These are phyloP conservation scores for Nakaseomyces nivariensis DNA, from an alignment of 1,139 yeast species.

Conservation along the genomic window DNA sequence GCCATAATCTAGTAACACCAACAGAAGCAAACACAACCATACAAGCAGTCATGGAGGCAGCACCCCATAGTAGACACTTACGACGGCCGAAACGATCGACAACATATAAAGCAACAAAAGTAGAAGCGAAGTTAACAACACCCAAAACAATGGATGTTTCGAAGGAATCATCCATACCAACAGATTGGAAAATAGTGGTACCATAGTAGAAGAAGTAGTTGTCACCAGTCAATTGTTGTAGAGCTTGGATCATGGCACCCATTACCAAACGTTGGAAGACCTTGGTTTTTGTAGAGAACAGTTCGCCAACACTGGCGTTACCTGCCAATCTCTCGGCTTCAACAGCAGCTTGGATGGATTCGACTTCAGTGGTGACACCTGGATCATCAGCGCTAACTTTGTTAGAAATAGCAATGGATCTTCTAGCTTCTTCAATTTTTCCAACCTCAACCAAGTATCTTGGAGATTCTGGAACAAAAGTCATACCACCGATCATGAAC, in stretches of 20 bases:
- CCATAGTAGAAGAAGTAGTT: constrained; percentile 74
- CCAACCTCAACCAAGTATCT: constrained; percentile 52
- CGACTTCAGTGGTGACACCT: constrained; percentile 47
- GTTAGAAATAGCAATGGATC: constrained; percentile 49
- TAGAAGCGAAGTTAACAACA: constrained; percentile 64
- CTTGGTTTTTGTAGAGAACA: constrained; percentile 42
- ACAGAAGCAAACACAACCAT: constrained; percentile 55
- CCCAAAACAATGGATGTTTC: constrained; percentile 70
- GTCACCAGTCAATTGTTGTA: constrained; percentile 69
- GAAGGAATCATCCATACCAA: constrained; percentile 61
- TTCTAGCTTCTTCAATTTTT: constrained; percentile 47
- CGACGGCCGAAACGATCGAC: constrained; percentile 66
- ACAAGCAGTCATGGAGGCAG: constrained; percentile 51
- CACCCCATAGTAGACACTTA: constrained; percentile 49
- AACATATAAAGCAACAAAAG: constrained; percentile 53
- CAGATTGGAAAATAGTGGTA: constrained; percentile 63
- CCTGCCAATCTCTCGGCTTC: constrained; percentile 53
- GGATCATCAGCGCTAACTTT: constrained; percentile 47
- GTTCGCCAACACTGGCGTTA: constrained; percentile 51
- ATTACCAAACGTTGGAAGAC: constrained; percentile 50
- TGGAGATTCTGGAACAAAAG: constrained; percentile 70
- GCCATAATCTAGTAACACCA: constrained; percentile 53
- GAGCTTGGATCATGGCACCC: constrained; percentile 52
- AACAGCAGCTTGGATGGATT: constrained; percentile 51
- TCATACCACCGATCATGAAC: constrained; percentile 43